Conservation (phyloP, 331 rosid genomes). For the Acacia pycnantha region DNA sequence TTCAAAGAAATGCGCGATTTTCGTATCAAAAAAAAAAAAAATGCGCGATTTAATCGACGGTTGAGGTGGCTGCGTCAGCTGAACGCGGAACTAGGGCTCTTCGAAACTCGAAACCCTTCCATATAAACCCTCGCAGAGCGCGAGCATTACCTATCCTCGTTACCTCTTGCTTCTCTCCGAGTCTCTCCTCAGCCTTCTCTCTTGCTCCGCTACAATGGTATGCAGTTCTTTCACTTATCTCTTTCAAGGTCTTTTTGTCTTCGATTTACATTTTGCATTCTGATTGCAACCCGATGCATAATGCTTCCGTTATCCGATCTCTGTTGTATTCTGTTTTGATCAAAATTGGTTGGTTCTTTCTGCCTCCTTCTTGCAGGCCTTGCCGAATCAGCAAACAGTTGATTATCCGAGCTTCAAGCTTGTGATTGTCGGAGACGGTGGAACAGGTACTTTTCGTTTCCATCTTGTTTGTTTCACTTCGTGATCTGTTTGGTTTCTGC, state of each 20-base stretch:
- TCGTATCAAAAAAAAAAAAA: no score
- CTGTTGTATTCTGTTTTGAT: background rate
- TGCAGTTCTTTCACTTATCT: background rate
- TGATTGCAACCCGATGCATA: background rate
- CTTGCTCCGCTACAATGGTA: constrained; percentile 23
- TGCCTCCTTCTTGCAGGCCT: constrained; percentile 36
- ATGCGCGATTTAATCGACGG: constrained; percentile 39
- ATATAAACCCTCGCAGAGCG: constrained; percentile 32
- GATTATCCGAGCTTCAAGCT: constrained; percentile 74
- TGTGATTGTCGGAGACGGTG: constrained; percentile 66
- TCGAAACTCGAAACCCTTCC: background rate
- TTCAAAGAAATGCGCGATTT: background rate
- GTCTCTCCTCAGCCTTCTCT: background rate
- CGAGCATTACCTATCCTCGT: background rate
- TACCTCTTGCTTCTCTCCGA: background rate
- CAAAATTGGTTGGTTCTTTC: background rate
- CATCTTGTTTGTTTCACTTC: background rate
- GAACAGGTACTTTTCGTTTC: constrained; percentile 43
- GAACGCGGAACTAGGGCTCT: constrained; percentile 45
- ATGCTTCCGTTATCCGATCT: background rate
- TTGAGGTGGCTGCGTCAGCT: constrained; percentile 35
- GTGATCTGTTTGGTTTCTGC: constrained; percentile 20
- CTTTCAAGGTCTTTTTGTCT: background rate
- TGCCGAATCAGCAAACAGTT: constrained; percentile 61
- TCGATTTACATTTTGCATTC: background rate